Evolutionary conservation across 345 rosid species (phyloP).

Genomic region (Melaleuca alternifolia): DNA sequence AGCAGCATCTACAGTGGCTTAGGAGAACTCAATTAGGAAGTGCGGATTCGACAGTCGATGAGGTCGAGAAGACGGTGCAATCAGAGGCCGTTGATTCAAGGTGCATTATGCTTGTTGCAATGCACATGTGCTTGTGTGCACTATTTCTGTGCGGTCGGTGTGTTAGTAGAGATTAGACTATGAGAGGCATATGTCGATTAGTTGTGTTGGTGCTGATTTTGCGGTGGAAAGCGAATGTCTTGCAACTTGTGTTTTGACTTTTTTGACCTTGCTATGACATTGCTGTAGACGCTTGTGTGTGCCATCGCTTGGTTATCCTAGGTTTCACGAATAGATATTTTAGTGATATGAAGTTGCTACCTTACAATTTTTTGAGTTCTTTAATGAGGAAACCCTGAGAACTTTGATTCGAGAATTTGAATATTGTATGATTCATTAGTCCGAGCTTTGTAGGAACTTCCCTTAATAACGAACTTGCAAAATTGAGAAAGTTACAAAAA

Average conservation of each 20-base stretch:
- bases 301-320: background rate
- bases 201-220: background rate
- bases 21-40: slow-evolving; percentile 5
- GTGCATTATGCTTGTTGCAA: slow-evolving; percentile 12
- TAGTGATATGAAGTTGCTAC: background rate
- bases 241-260: background rate
- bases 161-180: background rate
- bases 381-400: background rate
- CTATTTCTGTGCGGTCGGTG: background rate
- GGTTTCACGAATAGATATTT: background rate
- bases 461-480: background rate
- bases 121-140: background rate
- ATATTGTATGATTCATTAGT: background rate
- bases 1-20: slow-evolving; percentile 11
- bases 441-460: background rate
- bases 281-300: background rate
- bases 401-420: background rate
- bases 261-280: background rate
- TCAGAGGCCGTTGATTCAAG: slow-evolving; percentile 75
- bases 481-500: background rate
- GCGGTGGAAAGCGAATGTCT: background rate
- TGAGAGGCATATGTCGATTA: background rate
- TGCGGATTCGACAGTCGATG: slow-evolving; percentile 10
- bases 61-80: slow-evolving; percentile 77
- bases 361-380: background rate